Conservation (phyloP, 805 yeast genomes). For the Clavispora phyllophila region DNA sequence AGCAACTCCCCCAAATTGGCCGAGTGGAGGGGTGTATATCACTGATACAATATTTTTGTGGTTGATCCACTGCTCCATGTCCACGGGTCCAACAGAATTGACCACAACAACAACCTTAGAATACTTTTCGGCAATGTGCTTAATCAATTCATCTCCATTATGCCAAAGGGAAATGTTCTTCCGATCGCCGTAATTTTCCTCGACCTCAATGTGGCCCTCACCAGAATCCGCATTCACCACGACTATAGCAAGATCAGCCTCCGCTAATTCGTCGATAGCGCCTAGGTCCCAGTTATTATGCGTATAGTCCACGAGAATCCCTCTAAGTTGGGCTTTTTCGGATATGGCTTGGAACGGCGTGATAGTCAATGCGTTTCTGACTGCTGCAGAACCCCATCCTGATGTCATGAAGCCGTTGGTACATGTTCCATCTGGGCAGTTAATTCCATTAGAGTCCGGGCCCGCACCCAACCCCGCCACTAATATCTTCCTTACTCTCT, state of each 20-base stretch:
- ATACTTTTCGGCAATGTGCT: slow-evolving; percentile 44
- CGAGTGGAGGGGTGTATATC: slow-evolving; percentile 51
- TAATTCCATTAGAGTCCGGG: slow-evolving; percentile 46
- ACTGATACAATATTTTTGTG: slow-evolving; percentile 56
- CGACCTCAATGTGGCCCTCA: slow-evolving; percentile 55
- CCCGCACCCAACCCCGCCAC: slow-evolving; percentile 54
- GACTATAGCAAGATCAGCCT: slow-evolving; percentile 50
- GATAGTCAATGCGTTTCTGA: slow-evolving; percentile 49
- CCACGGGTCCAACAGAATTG: slow-evolving; percentile 57
- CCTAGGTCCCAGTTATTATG: slow-evolving; percentile 44
- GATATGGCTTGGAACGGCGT: slow-evolving; percentile 56
- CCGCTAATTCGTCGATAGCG: slow-evolving; percentile 40
- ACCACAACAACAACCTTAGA: slow-evolving; percentile 54
- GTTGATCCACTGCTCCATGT: slow-evolving; percentile 54
- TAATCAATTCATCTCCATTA: slow-evolving; percentile 51
- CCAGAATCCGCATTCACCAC: slow-evolving; percentile 53
- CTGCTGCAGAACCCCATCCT: slow-evolving; percentile 67
- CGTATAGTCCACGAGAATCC: slow-evolving; percentile 41
- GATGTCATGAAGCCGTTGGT: slow-evolving; percentile 50
- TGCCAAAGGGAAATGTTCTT: slow-evolving; percentile 52
- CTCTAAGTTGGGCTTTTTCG: slow-evolving; percentile 40
- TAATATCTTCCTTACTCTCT: slow-evolving; percentile 31
- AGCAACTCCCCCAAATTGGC: slow-evolving; percentile 54
- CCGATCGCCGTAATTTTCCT: slow-evolving; percentile 56
- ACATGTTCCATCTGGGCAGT: slow-evolving; percentile 49